Conservation (phyloP, 768 basidiomycete species). For the Auricularia auricula-judae region DNA sequence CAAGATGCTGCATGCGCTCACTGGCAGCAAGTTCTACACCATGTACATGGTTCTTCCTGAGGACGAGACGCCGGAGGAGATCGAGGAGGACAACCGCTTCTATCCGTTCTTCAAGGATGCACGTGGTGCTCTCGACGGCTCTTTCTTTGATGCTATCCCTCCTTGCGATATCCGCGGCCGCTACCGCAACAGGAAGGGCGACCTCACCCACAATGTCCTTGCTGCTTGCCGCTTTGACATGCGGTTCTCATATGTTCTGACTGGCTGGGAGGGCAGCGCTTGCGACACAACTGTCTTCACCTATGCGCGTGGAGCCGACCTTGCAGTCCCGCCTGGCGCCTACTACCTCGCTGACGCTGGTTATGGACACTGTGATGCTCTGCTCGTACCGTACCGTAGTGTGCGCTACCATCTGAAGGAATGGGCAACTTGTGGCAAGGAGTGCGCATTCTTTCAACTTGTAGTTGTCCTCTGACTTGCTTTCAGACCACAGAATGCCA, state of each 20-base stretch:
- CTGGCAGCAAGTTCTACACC: conserved; percentile 17
- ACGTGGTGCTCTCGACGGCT: conserved; percentile 15
- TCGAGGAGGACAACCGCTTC: conserved; percentile 13
- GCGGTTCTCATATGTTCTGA: conserved; percentile 17
- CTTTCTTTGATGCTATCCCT: conserved; percentile 16
- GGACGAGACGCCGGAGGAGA: conserved; percentile 11
- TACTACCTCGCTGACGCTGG: conserved; percentile 26
- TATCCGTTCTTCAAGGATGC: conserved; percentile 19
- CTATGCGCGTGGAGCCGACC: conserved; percentile 13
- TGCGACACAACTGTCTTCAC: conserved; percentile 17
- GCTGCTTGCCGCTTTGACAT: conserved; percentile 16
- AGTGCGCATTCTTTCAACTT: background rate
- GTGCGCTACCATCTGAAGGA: conserved; percentile 24
- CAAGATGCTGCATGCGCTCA: conserved; percentile 12
- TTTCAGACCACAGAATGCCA: conserved; percentile 8
- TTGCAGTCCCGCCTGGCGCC: conserved; percentile 14
- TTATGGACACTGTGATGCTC: conserved; percentile 13
- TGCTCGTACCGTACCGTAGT: conserved; percentile 20
- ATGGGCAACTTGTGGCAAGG: conserved; percentile 10
- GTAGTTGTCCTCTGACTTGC: background rate
- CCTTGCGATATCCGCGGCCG: conserved; percentile 9
- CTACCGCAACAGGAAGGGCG: conserved; percentile 17
- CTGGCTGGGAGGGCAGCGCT: conserved; percentile 20
- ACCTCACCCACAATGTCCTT: conserved; percentile 20
- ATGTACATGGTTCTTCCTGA: conserved; percentile 12